Evolutionary conservation across 2,329 filamentous ascomycete genomes (phyloP).

Genomic region (Pyrenochaeta sp.): DNA sequence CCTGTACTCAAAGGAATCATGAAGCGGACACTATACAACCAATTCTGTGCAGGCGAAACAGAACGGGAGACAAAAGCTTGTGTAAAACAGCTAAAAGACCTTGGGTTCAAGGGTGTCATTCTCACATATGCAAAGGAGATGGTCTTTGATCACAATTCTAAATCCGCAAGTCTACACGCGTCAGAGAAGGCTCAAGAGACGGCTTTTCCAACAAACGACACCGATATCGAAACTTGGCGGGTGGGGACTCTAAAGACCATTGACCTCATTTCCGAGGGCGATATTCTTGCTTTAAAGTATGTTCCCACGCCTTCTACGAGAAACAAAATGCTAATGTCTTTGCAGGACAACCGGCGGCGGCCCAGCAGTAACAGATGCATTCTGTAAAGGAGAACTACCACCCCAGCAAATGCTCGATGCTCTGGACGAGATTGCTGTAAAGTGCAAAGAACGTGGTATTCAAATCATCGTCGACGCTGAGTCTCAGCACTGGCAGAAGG

Average conservation of each 20-base stretch:
- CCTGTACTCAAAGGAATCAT: constrained; percentile 74
- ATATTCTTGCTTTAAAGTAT: constrained; percentile 45
- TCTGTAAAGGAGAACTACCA: constrained; percentile 46
- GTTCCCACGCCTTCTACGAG: neutral
- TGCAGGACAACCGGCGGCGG: constrained; percentile 56
- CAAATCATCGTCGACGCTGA: constrained; percentile 60
- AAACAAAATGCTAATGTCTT: constrained; percentile 11
- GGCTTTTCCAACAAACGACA: constrained; percentile 15
- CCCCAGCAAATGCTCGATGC: constrained; percentile 56
- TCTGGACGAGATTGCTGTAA: constrained; percentile 51
- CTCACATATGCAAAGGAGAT: constrained; percentile 81
- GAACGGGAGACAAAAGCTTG: constrained; percentile 68
- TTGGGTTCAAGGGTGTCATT: constrained; percentile 83
- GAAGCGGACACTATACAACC: constrained; percentile 84
- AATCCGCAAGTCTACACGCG: constrained; percentile 21
- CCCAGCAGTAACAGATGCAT: constrained; percentile 49
- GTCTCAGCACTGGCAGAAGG: constrained; percentile 56
- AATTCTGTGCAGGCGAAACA: constrained; percentile 88
- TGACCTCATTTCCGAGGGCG: constrained; percentile 39
- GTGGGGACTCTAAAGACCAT: constrained; percentile 38
- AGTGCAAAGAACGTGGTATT: constrained; percentile 51
- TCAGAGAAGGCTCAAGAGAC: constrained; percentile 16
- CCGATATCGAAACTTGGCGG: constrained; percentile 49
- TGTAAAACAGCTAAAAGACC: constrained; percentile 72
- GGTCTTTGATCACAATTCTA: constrained; percentile 51